A percentile compares a stretch with the other conserved stretches of the same genome.
Conservation (phyloP, 768 basidiomycete species). For the Serendipita sp. region DNA sequence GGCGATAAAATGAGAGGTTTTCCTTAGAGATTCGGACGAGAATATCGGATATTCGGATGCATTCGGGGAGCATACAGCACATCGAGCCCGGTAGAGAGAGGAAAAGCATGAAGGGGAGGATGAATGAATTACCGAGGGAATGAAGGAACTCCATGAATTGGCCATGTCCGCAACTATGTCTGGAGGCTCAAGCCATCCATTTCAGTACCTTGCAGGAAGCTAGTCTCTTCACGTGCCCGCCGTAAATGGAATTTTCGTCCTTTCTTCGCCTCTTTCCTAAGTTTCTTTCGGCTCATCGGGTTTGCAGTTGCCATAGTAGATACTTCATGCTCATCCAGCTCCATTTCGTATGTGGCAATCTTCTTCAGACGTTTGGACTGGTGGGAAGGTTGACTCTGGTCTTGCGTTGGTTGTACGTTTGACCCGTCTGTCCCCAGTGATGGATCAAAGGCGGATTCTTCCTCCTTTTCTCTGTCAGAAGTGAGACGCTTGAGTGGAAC, state of each 20-base stretch:
- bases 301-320: constrained; percentile 36
- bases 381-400: constrained; percentile 11
- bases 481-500: constrained; percentile 4
- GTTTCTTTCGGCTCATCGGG: constrained; percentile 39
- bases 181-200: too few species aligned
- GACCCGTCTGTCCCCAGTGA: neutral
- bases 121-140: too few species aligned
- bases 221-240: neutral
- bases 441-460: neutral
- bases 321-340: constrained; percentile 31
- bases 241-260: constrained; percentile 27
- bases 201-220: too few species aligned
- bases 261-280: constrained; percentile 52
- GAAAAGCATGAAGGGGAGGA: too few species aligned
- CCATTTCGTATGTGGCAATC: constrained; percentile 37
- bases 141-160: too few species aligned
- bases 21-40: too few species aligned
- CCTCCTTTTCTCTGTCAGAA: constrained; percentile 5
- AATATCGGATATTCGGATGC: too few species aligned
- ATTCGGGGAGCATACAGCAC: too few species aligned
- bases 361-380: constrained; percentile 35
- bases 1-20: too few species aligned
- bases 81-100: too few species aligned
- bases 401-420: neutral
- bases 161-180: too few species aligned